Evolutionary conservation across 305 asterid species (phyloP).

Genomic region (Ajuga reptans): DNA sequence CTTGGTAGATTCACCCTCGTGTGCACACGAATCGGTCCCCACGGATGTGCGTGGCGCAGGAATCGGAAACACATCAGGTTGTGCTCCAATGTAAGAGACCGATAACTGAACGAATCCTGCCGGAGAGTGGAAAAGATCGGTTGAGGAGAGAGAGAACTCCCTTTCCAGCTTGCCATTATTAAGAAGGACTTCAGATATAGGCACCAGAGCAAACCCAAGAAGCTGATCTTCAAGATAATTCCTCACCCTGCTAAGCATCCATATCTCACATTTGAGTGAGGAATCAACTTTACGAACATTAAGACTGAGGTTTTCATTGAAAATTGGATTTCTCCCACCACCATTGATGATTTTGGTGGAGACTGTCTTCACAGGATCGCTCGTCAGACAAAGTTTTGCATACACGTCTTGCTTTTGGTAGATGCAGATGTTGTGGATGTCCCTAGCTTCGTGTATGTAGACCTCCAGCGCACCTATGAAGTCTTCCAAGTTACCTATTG

Average conservation of each 20-base stretch:
- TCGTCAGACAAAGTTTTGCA: constrained; percentile 76
- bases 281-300: constrained; percentile 52
- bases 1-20: constrained; percentile 33
- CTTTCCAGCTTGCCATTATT: constrained; percentile 60
- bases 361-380: constrained; percentile 64
- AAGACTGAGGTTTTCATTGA: constrained; percentile 56
- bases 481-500: constrained; percentile 31
- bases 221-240: constrained; percentile 93
- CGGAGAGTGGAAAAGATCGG: constrained; percentile 94
- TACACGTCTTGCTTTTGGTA: constrained; percentile 94
- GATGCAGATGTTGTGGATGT: constrained; percentile 91
- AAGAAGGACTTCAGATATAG: constrained; percentile 61
- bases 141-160: constrained; percentile 84
- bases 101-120: constrained; percentile 86
- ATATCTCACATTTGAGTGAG: constrained; percentile 83
- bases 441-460: constrained; percentile 76
- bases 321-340: constrained; percentile 80
- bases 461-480: constrained; percentile 64
- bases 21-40: constrained; percentile 27
- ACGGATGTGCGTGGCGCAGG: constrained; percentile 36
- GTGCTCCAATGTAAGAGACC: constrained; percentile 49
- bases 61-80: constrained; percentile 61
- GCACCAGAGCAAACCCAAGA: constrained; percentile 86
- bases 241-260: constrained; percentile 95
- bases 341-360: constrained; percentile 79